Base-by-base conservation (phyloP, 2,329 filamentous ascomycete genomes). In the Microdochium bolleyi region DNA sequence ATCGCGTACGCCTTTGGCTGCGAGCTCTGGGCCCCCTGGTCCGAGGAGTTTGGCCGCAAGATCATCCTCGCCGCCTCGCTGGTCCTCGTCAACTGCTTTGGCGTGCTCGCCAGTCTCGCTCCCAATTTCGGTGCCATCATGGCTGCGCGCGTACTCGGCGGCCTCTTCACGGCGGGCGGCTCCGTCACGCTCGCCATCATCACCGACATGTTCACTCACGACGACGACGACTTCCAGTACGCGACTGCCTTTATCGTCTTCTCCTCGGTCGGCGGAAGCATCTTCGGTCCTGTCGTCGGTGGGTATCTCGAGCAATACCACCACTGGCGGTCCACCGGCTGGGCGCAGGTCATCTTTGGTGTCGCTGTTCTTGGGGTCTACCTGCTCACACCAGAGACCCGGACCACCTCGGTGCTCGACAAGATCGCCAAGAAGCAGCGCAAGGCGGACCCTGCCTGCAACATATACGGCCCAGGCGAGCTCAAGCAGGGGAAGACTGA, bases 11-110 rank as follows among this genome's bases (percentile, higher is more conserved):
- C 88, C 19, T 92, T 92, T 65, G 88, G 88, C 24, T 92, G 89
- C 66, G 89, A 92, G 70, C 76, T 92, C 0, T 92, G 89, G 88
- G 88, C 89, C 0, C 88, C 88, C 0, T 92, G 88, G 87, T 87
- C 81, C 48, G 89, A 94, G 65, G 89, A 92, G 62, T 75, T 90
- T 49, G 89, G 89, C n/a, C 80, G 89, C 49, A 85, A 82, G 73
- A 82, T 81, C 1, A 78, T 92, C 52, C 74, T 92, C 24, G 88
- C 91, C 73, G 69, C 78, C 22, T 87, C 82, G 37, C 70, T 92
- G 54, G 77, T 85, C 56, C 72, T 92, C 14, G 88, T 92, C 65
- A 92, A 92, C 60, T 67, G 89, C 53, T 92, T 79, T 74, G 85
- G 88, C 57, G 65, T 90, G 0, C 82, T 84, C 9, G 84, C 87